Conservation (phyloP, 2,329 filamentous ascomycete genomes). For the Colletotrichum trifolii region DNA sequence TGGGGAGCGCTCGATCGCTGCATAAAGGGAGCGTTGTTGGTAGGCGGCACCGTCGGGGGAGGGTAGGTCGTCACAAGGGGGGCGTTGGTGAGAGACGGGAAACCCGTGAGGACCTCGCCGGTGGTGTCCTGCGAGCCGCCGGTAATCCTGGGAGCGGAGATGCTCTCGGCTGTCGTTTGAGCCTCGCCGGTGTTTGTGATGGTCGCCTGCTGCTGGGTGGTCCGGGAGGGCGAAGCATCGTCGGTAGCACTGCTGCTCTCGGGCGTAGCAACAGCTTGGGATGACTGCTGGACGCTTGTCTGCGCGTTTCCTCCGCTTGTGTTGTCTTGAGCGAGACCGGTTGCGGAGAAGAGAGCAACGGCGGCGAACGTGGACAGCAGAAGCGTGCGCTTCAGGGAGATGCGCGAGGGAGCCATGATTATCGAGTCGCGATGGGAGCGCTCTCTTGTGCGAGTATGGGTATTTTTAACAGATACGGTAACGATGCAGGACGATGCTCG, state of each 20-base stretch:
- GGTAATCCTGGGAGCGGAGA: constrained; percentile 38
- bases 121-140: constrained; percentile 37
- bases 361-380: constrained; percentile 84
- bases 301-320: constrained; percentile 16
- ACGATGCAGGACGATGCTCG: background rate
- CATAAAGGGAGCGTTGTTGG: constrained; percentile 89
- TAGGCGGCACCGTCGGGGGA: constrained; percentile 82
- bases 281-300: constrained; percentile 8
- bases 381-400: constrained; percentile 52
- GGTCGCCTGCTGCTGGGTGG: constrained; percentile 34
- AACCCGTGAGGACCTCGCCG: constrained; percentile 43
- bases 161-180: constrained; percentile 33
- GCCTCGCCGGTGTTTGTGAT: constrained; percentile 40
- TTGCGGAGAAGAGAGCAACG: constrained; percentile 43
- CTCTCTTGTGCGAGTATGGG: background rate
- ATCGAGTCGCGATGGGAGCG: background rate
- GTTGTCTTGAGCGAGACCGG: constrained; percentile 48
- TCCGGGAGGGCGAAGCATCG: constrained; percentile 25
- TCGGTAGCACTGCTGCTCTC: constrained; percentile 33
- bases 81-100: constrained; percentile 56
- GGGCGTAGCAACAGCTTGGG: constrained; percentile 29
- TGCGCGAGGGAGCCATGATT: constrained; percentile 30
- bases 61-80: constrained; percentile 69
- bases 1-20: constrained; percentile 86
- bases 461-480: constrained; percentile 5